Base-by-base conservation (phyloP, 2,329 filamentous ascomycete species). In the Ceratocystis alfenasii region DNA sequence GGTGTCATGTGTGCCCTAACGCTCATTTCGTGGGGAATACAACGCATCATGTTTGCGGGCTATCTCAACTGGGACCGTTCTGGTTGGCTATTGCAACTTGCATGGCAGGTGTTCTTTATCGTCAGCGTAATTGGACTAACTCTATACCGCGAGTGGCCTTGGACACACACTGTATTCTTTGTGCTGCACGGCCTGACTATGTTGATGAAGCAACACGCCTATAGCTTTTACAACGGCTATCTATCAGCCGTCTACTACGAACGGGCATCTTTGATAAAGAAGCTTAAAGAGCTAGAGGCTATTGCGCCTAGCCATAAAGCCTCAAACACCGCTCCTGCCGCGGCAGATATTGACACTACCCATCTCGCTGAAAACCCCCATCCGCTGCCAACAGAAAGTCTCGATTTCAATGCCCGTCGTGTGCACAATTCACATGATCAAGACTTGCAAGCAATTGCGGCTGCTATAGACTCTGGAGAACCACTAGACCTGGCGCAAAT, bases 141-240 rank as follows among this genome's bases (percentile, higher is more conserved):
- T 0, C 80, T 87, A 62, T 80, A 85, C 71, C 81, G 88, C 3
- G 83, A 90, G 63, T 93, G 88, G 89, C 87, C 88, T 1, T 92
- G 89, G 89, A 89, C 88, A 15, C 88, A 90, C 71, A 89, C 87
- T 1, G 86, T 90, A 20, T 90, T 88, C 73, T 88, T 89, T 63
- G 84, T 89, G 8, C 76, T 92, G 20, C 88, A 92, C 72, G 84
- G 84, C 15, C 76, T 92, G 65, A 83, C 88, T 2, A 87, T 91
- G 80, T 73, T 92, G 28, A 92, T 92, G 89, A 93, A 93, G 76
- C 87, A 90, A 74, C 89, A 91, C 72, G 87, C 85, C 20, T 91
- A 89, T 71, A 81, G 86, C 3, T 90, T 89, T 70, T 91, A 90
- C 74, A 92, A 91, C 70, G 88, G 89, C 5, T 82, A 91, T 69